Evolutionary conservation across 352 stramenopile genomes (phyloP).

Genomic region (Pythium vanterpoolii): DNA sequence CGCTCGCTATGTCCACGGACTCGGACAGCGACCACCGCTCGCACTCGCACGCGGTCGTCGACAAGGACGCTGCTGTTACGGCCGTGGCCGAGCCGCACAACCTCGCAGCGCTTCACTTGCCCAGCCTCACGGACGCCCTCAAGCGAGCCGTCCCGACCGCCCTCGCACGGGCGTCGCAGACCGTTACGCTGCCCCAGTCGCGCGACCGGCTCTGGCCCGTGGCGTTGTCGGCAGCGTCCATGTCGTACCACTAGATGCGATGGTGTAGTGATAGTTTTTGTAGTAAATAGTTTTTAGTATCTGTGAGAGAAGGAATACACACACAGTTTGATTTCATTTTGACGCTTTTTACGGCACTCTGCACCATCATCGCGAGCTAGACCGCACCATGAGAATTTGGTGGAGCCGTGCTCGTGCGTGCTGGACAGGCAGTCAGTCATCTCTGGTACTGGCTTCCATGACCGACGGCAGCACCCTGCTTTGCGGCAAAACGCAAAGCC

Average conservation of each 20-base stretch:
- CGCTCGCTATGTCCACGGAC: conserved; percentile 26
- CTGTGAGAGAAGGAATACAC: too few species aligned
- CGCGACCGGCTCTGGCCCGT: conserved; percentile 22
- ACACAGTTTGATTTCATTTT: neutral
- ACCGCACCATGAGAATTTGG: too few species aligned
- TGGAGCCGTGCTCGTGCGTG: too few species aligned
- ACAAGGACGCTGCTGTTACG: conserved; percentile 9
- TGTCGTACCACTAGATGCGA: neutral
- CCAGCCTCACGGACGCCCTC: conserved; percentile 25
- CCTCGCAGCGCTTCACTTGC: conserved; percentile 14
- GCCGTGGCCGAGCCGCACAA: conserved; percentile 1
- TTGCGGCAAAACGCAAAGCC: too few species aligned
- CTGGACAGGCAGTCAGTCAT: too few species aligned
- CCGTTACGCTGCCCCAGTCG: conserved; percentile 23
- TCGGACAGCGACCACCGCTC: conserved; percentile 43
- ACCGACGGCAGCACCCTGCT: too few species aligned
- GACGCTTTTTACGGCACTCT: neutral
- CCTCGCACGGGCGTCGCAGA: conserved; percentile 12
- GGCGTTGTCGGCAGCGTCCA: neutral
- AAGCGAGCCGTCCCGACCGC: conserved; percentile 19
- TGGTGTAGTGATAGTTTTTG: neutral
- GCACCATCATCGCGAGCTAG: too few species aligned
- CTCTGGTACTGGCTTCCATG: too few species aligned
- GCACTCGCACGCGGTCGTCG: conserved; percentile 24
- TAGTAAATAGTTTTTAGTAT: neutral